A percentile compares a stretch with the other conserved stretches of the same genome.
Evolutionary conservation across 23 red algal species (phyloP).

Genomic region (Chondrus crispus): DNA sequence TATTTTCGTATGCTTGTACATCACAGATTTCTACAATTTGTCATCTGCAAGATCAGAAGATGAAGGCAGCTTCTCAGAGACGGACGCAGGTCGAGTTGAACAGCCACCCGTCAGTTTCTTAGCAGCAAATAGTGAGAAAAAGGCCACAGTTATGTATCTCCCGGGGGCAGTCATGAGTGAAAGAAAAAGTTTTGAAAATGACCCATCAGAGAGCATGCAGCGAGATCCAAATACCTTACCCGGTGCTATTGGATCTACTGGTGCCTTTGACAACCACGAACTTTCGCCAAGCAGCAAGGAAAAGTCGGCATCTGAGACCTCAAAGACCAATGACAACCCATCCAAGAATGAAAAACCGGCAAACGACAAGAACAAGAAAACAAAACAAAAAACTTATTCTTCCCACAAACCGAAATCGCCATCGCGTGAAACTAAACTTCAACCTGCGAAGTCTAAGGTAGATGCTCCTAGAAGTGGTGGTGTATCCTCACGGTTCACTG

Average conservation of each 20-base stretch:
- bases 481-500: no score
- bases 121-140: no score
- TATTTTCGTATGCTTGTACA: neutral
- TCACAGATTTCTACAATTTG: neutral
- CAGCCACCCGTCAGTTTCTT: neutral
- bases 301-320: neutral
- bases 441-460: neutral
- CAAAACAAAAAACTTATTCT: neutral
- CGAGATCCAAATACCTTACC: conserved; percentile 37
- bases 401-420: neutral
- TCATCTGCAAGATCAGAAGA: neutral
- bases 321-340: neutral
- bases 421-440: neutral
- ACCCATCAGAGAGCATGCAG: neutral
- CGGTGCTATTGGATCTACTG: conserved; percentile 39
- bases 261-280: conserved; percentile 44
- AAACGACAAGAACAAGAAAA: neutral
- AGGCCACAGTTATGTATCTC: neutral
- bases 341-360: neutral
- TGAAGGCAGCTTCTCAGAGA: neutral
- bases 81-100: neutral
- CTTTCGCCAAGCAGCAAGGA: neutral
- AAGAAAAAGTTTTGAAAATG: conserved; percentile 46
- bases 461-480: no score
- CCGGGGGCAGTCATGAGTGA: conserved; percentile 31